Conservation (phyloP, 202 grass and related monocot genomes). For the Schoenoplectus tabernaemontani region DNA sequence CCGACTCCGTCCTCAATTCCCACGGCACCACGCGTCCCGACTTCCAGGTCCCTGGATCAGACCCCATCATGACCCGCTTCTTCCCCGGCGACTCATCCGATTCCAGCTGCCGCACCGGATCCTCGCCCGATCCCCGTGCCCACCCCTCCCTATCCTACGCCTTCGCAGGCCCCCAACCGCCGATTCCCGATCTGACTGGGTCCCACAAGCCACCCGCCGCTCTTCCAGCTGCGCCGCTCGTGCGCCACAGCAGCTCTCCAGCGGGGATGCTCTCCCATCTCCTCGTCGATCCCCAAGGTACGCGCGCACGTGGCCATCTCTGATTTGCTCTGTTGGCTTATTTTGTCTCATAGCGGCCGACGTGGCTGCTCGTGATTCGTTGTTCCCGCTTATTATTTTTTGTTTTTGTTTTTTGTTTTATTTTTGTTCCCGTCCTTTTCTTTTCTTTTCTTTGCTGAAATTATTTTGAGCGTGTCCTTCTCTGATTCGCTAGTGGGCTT, state of each 20-base stretch:
- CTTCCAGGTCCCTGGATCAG: background rate
- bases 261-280: constrained; percentile 71
- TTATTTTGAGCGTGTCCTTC: background rate
- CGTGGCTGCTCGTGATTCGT: background rate
- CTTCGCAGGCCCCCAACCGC: background rate
- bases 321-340: background rate
- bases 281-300: constrained; percentile 66
- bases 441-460: background rate
- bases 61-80: constrained; percentile 37
- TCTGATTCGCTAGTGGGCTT: background rate
- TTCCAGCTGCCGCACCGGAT: constrained; percentile 48
- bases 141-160: background rate
- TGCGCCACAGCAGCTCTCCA: constrained; percentile 85
- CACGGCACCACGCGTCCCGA: background rate
- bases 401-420: background rate
- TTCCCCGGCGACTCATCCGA: constrained; percentile 70
- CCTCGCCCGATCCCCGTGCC: constrained; percentile 43
- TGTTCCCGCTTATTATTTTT: background rate
- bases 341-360: background rate
- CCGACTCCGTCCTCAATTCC: constrained; percentile 40
- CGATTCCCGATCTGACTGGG: constrained; percentile 4
- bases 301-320: background rate
- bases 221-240: constrained; percentile 9
- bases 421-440: background rate
- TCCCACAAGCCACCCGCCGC: background rate